Conservation (phyloP, 371 early-diverging fungal species). For the Lichtheimia corymbifera region DNA sequence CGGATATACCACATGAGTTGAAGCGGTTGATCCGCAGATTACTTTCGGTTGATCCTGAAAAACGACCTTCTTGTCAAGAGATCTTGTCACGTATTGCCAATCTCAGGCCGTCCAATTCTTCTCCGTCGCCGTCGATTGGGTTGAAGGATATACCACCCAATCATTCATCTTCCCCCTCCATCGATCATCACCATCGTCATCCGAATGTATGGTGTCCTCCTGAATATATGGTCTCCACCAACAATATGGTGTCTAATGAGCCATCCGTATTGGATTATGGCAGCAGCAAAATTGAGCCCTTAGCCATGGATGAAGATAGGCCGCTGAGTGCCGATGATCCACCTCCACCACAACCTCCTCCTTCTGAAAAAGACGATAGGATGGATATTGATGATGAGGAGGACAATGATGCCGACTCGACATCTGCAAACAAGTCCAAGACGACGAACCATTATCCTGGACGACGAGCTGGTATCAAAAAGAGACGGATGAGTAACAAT, state of each 20-base stretch:
- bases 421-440: too few species aligned
- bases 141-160: too few species aligned
- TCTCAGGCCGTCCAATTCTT: constrained; percentile 13
- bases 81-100: constrained; percentile 42
- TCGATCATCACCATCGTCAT: too few species aligned
- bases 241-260: constrained; percentile 1
- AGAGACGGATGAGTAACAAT: background rate
- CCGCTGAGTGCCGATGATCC: background rate
- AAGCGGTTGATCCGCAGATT: constrained; percentile 61
- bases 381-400: background rate
- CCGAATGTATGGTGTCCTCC: too few species aligned
- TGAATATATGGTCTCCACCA: too few species aligned
- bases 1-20: constrained; percentile 59
- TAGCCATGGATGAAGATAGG: constrained; percentile 6
- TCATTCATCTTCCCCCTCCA: too few species aligned
- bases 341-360: too few species aligned
- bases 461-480: background rate
- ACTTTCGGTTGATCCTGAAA: constrained; percentile 58
- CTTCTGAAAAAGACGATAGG: background rate
- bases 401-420: too few species aligned
- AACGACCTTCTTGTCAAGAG: constrained; percentile 68
- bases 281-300: constrained; percentile 2
- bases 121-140: too few species aligned
- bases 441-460: background rate
- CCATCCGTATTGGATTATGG: constrained; percentile 9